A percentile compares a stretch with the other conserved stretches of the same genome.
phyloP scores from a whole-genome alignment of 139 green algal species.

The Chlamydomonas sp. region DNA sequence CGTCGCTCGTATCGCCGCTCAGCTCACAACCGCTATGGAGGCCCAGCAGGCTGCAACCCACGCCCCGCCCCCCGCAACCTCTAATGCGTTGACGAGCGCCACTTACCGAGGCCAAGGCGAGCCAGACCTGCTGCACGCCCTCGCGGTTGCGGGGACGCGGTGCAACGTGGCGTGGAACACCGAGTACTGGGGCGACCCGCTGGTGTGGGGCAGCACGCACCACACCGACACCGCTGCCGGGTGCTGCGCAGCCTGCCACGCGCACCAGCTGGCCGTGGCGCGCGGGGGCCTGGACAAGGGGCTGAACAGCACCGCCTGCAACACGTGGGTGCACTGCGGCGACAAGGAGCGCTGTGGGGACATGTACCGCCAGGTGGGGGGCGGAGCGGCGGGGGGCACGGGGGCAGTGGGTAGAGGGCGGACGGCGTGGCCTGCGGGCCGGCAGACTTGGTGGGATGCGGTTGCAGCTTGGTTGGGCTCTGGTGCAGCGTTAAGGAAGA shows the following conservation, averaged over 20 bases:
- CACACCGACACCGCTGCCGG: constrained; percentile 29
- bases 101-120: no score
- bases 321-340: background rate
- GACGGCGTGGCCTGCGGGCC: no score
- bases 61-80: no score
- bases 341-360: constrained; percentile 70
- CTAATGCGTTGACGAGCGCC: no score
- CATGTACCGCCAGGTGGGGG: background rate
- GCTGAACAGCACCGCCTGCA: constrained; percentile 42
- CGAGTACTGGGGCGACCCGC: constrained; percentile 12
- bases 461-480: no score
- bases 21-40: no score
- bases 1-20: no score
- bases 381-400: no score
- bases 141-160: background rate
- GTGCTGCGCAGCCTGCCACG: constrained; percentile 48
- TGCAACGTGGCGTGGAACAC: background rate
- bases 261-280: background rate
- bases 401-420: no score
- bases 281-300: constrained; percentile 22
- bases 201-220: constrained; percentile 43
- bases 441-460: no score
- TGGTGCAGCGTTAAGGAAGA: no score
- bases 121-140: background rate
- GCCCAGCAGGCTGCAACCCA: no score